Evolutionary conservation across 768 basidiomycete genomes (phyloP).

Genomic region (Amyloporia xantha): DNA sequence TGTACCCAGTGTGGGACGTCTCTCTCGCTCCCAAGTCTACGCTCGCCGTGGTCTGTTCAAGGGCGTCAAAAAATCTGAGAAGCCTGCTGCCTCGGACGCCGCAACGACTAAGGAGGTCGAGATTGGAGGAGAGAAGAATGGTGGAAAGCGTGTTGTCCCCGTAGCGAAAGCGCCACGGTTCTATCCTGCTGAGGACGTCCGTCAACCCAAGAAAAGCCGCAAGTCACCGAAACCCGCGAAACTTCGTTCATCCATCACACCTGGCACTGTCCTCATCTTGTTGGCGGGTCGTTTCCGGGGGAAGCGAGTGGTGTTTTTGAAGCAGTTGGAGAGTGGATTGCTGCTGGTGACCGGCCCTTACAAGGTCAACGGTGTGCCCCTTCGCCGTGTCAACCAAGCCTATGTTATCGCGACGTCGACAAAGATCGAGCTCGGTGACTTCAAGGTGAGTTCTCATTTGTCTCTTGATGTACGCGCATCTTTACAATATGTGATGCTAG

Average conservation of each 20-base stretch:
- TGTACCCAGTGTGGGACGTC: constrained; percentile 72
- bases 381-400: constrained; percentile 96
- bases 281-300: constrained; percentile 97
- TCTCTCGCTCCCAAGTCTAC: constrained; percentile 77
- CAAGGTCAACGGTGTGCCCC: constrained; percentile 97
- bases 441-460: constrained; percentile 53
- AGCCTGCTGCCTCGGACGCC: constrained; percentile 52
- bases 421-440: constrained; percentile 70
- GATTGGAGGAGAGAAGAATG: constrained; percentile 88
- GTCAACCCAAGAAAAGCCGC: constrained; percentile 85
- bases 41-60: constrained; percentile 81
- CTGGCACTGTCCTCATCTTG: constrained; percentile 92
- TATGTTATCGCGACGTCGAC: constrained; percentile 99
- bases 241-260: constrained; percentile 84
- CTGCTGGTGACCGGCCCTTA: constrained; percentile 95
- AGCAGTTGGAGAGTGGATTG: constrained; percentile 88
- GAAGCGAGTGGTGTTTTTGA: constrained; percentile 97
- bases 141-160: constrained; percentile 81
- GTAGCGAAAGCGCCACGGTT: constrained; percentile 80
- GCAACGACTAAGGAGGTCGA: constrained; percentile 69
- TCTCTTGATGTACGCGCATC: constrained; percentile 6
- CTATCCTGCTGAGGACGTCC: constrained; percentile 95
- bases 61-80: constrained; percentile 72
- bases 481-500: constrained; percentile 30
- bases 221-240: constrained; percentile 75